Conservation (phyloP, 495 filamentous ascomycete genomes). For the Alectoria sarmentosa region DNA sequence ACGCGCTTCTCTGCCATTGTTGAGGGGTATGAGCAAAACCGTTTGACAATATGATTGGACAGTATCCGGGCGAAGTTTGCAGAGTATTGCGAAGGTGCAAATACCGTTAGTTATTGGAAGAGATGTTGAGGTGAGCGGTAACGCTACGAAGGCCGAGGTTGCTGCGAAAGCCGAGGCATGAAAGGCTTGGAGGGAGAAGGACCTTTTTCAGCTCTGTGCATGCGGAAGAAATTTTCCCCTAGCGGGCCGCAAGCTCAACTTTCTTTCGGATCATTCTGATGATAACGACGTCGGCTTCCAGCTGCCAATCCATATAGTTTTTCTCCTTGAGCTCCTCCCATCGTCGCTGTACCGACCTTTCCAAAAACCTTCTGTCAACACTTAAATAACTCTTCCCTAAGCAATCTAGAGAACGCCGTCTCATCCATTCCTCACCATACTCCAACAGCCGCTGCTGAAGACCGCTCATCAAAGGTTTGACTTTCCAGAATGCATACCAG, state of each 20-base stretch:
- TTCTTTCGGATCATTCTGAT: slow-evolving; percentile 52
- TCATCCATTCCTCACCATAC: slow-evolving; percentile 63
- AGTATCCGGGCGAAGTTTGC: too few species aligned
- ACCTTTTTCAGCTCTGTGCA: too few species aligned
- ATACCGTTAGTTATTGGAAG: neutral
- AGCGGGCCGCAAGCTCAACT: slow-evolving; percentile 1
- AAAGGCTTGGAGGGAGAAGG: too few species aligned
- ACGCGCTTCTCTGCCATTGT: too few species aligned
- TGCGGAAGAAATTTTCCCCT: neutral
- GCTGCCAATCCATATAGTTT: slow-evolving; percentile 74
- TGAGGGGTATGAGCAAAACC: too few species aligned
- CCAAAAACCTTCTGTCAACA: slow-evolving; percentile 51
- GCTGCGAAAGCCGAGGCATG: slow-evolving; percentile 18
- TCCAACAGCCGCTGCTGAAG: slow-evolving; percentile 72
- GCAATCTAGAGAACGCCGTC: slow-evolving; percentile 69
- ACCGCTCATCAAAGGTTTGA: slow-evolving; percentile 65
- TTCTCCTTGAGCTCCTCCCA: slow-evolving; percentile 63
- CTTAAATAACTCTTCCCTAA: slow-evolving; percentile 75
- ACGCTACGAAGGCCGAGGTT: neutral
- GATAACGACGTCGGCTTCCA: slow-evolving; percentile 59
- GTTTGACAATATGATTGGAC: too few species aligned
- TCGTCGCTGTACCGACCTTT: slow-evolving; percentile 47
- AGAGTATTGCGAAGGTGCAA: neutral
- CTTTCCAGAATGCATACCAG: slow-evolving; percentile 69
- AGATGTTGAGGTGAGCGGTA: too few species aligned